Conservation (phyloP, 192 early-diverging fungal species). For the Mortierella alpina region DNA sequence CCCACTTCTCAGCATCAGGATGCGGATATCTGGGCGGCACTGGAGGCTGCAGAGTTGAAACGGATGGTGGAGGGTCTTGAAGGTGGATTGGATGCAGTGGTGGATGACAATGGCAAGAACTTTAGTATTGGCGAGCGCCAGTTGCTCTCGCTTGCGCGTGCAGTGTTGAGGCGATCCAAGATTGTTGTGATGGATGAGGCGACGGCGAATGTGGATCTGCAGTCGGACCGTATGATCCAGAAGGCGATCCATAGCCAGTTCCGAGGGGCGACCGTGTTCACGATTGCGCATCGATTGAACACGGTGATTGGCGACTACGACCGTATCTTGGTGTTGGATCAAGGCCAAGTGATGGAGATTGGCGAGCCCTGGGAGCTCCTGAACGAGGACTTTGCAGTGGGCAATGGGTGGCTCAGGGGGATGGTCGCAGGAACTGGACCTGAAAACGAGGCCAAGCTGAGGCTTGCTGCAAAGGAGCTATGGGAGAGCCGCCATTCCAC, state of each 20-base stretch:
- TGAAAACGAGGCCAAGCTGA: constrained; percentile 21
- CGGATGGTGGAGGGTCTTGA: constrained; percentile 67
- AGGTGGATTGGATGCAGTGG: constrained; percentile 72
- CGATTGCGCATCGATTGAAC: constrained; percentile 69
- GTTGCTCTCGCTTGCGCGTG: constrained; percentile 74
- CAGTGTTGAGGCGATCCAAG: constrained; percentile 72
- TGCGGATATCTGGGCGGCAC: constrained; percentile 72
- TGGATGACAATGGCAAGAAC: constrained; percentile 85
- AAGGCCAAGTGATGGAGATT: constrained; percentile 55
- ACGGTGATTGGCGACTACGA: constrained; percentile 60
- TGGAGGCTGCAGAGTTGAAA: constrained; percentile 77
- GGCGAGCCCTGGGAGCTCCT: constrained; percentile 33
- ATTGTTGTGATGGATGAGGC: constrained; percentile 71
- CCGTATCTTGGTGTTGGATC: constrained; percentile 59
- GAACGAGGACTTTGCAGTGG: background rate
- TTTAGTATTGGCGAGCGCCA: constrained; percentile 85
- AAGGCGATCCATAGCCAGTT: constrained; percentile 44
- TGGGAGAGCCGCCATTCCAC: constrained; percentile 1
- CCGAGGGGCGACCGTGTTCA: constrained; percentile 59
- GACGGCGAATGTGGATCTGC: constrained; percentile 41
- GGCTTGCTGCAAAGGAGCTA: constrained; percentile 2
- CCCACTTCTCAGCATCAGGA: constrained; percentile 60
- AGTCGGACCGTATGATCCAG: constrained; percentile 45
- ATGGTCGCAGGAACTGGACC: constrained; percentile 31
- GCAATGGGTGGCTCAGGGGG: constrained; percentile 15